Conservation (phyloP, 169 alveolate genomes). For the Babesia bovis region DNA sequence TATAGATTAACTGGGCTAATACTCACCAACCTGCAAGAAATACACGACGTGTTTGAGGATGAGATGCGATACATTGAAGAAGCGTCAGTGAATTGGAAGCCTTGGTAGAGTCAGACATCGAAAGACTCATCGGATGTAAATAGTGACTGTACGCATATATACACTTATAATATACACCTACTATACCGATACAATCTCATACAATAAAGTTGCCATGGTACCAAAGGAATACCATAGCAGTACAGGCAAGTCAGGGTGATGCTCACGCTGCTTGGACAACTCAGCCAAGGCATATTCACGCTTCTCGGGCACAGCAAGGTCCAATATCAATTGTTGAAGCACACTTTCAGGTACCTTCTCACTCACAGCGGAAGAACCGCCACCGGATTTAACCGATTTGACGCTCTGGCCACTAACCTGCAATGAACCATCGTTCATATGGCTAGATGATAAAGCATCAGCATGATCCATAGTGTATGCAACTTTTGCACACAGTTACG, state of each 20-base stretch:
- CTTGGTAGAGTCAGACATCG: slow-evolving; percentile 90
- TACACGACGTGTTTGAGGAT: slow-evolving; percentile 93
- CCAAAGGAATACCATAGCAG: slow-evolving; percentile 97
- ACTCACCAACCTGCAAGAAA: slow-evolving; percentile 85
- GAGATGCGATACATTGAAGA: slow-evolving; percentile 97
- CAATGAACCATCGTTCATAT: slow-evolving; percentile 11
- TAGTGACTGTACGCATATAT: slow-evolving; percentile 55
- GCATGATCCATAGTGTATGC: background rate
- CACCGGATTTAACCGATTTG: slow-evolving; percentile 46
- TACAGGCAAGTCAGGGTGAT: slow-evolving; percentile 95
- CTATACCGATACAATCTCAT: slow-evolving; percentile 89
- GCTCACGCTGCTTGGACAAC: slow-evolving; percentile 87
- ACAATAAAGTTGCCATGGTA: slow-evolving; percentile 92
- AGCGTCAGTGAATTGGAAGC: slow-evolving; percentile 98
- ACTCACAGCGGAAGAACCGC: slow-evolving; percentile 7
- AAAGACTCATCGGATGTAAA: slow-evolving; percentile 91
- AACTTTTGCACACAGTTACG: slow-evolving; percentile 1
- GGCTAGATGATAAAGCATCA: slow-evolving; percentile 6
- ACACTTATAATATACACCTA: slow-evolving; percentile 1
- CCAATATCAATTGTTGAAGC: slow-evolving; percentile 87
- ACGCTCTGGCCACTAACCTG: slow-evolving; percentile 2
- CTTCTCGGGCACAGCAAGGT: slow-evolving; percentile 89
- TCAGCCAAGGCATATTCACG: slow-evolving; percentile 96
- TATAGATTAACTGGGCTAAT: background rate
- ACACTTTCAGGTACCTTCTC: slow-evolving; percentile 69